phyloP scores from a whole-genome alignment of 202 grass and related monocot genomes.

The Sporobolus alterniflorus region DNA sequence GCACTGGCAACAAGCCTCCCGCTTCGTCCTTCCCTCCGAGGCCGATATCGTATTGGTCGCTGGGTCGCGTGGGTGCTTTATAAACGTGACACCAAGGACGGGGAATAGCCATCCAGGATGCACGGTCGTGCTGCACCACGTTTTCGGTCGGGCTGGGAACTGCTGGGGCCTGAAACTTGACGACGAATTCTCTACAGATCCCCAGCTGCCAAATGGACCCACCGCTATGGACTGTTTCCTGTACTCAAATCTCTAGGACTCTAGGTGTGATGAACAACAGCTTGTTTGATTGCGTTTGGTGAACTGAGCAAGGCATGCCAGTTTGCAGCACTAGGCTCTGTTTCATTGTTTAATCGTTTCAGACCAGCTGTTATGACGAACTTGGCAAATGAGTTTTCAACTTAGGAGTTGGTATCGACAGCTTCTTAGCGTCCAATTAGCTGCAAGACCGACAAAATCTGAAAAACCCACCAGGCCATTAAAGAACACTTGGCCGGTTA shows the following conservation, averaged over 20 bases:
- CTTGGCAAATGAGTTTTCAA: background rate
- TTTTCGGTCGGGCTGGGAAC: background rate
- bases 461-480: background rate
- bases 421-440: conserved; percentile 17
- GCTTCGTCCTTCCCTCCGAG: background rate
- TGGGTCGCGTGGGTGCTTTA: conserved; percentile 11
- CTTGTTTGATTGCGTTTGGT: conserved; percentile 31
- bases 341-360: conserved; percentile 4
- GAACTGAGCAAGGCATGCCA: conserved; percentile 17
- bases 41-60: background rate
- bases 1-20: background rate
- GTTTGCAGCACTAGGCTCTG: conserved; percentile 6
- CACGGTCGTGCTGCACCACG: background rate
- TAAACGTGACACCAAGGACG: background rate
- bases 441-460: conserved; percentile 3
- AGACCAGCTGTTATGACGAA: conserved; percentile 11
- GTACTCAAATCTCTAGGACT: background rate
- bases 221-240: background rate
- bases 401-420: background rate
- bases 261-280: background rate
- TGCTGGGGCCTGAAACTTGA: background rate
- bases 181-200: background rate
- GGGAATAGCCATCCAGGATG: background rate
- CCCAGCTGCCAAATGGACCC: conserved; percentile 37
- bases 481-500: background rate